A percentile compares a stretch with the other conserved stretches of the same genome.
phyloP scores from a whole-genome alignment of 768 basidiomycete species.

The Russula dissimulans region DNA sequence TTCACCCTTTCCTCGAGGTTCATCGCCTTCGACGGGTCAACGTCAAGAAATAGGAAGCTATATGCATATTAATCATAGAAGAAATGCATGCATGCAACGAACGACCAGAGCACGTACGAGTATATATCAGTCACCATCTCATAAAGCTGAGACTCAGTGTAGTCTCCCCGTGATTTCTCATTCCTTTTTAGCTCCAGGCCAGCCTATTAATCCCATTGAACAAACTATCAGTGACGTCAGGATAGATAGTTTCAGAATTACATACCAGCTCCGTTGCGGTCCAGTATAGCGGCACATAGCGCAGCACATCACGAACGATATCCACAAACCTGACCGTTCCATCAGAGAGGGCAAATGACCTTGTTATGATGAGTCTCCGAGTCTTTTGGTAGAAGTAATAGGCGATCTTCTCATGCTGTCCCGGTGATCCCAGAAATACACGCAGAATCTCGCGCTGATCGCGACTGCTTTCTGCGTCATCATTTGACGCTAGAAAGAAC shows the following conservation, averaged over 20 bases:
- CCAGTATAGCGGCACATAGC: conserved; percentile 59
- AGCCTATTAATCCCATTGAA: conserved; percentile 35
- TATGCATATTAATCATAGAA: not conserved
- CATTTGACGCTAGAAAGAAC: conserved; percentile 54
- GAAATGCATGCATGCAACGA: not conserved
- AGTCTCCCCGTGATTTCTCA: conserved; percentile 42
- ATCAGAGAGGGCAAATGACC: conserved; percentile 52
- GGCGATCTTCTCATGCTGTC: conserved; percentile 41
- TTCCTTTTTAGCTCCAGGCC: conserved; percentile 60
- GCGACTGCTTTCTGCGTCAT: conserved; percentile 30
- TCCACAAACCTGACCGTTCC: conserved; percentile 47
- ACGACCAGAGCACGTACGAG: conserved; percentile 34
- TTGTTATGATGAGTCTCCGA: conserved; percentile 40
- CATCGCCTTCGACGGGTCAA: conserved; percentile 51
- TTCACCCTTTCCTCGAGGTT: conserved; percentile 43
- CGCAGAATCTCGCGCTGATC: conserved; percentile 40
- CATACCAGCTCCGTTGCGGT: conserved; percentile 58
- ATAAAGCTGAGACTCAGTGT: conserved; percentile 53
- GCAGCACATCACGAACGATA: conserved; percentile 60
- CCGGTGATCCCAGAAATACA: conserved; percentile 37
- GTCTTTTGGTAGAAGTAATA: conserved; percentile 61
- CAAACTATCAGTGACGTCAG: not conserved
- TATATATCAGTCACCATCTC: conserved; percentile 63
- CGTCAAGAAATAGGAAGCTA: conserved; percentile 71
- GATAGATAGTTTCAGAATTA: conserved; percentile 2